phyloP scores from a whole-genome alignment of 257 asterid species.

The Nicotiana otophora region DNA sequence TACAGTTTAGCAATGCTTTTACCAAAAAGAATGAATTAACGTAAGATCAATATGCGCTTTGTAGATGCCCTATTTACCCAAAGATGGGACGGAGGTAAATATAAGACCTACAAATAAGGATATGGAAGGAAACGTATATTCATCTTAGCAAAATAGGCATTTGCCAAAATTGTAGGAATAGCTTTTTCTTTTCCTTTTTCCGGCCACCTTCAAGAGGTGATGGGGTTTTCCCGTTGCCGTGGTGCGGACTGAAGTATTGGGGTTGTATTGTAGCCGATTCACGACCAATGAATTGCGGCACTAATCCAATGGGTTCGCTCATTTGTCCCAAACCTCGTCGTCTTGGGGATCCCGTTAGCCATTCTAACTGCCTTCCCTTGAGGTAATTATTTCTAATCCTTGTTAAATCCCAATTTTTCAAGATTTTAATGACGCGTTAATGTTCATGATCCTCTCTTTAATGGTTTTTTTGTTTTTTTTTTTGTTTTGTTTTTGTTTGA shows the following conservation, averaged over 20 bases:
- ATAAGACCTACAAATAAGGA: too few relatives aligned
- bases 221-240: not conserved
- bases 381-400: not conserved
- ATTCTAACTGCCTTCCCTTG: not conserved
- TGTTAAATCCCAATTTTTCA: not conserved
- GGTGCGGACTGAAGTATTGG: not conserved
- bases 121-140: too few relatives aligned
- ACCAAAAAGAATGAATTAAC: too few relatives aligned
- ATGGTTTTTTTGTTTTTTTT: not conserved
- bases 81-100: too few relatives aligned
- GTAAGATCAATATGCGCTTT: too few relatives aligned
- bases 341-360: not conserved
- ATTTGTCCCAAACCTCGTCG: slow-evolving; percentile 5
- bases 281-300: not conserved
- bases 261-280: not conserved
- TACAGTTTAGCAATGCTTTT: too few relatives aligned
- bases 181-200: too few relatives aligned
- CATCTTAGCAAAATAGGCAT: too few relatives aligned
- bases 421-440: not conserved
- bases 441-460: not conserved
- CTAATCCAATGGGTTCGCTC: not conserved
- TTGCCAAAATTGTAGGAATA: too few relatives aligned
- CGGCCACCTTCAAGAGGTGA: too few relatives aligned
- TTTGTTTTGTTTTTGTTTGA: not conserved
- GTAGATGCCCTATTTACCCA: too few relatives aligned